phyloP scores from a whole-genome alignment of 257 asterid species.

The Agastache rugosa region DNA sequence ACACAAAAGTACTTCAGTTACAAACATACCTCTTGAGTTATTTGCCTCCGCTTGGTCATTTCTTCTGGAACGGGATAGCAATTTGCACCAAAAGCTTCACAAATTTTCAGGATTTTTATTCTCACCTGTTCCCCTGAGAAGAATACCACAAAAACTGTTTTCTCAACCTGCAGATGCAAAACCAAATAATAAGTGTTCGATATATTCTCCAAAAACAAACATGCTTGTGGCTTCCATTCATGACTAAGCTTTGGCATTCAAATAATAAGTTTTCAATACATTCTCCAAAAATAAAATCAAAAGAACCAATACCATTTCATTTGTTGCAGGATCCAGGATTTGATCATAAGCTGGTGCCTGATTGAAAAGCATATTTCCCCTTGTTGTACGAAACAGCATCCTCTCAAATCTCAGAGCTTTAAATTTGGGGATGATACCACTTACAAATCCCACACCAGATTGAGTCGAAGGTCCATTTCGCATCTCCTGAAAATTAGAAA shows the following conservation, averaged over 20 bases:
- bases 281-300: slow-evolving; percentile 31
- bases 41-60: slow-evolving; percentile 75
- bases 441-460: slow-evolving; percentile 90
- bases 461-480: slow-evolving; percentile 77
- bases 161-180: slow-evolving; percentile 84
- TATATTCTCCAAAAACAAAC: slow-evolving; percentile 29
- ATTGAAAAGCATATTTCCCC: slow-evolving; percentile 97
- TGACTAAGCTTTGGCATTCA: slow-evolving; percentile 21
- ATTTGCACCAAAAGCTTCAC: slow-evolving; percentile 97
- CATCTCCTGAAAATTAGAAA: slow-evolving; percentile 72
- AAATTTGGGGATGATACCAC: slow-evolving; percentile 89
- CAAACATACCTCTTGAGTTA: slow-evolving; percentile 81
- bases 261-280: slow-evolving; percentile 7
- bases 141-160: slow-evolving; percentile 89
- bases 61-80: slow-evolving; percentile 99
- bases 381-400: slow-evolving; percentile 96
- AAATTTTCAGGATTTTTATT: slow-evolving; percentile 84
- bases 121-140: slow-evolving; percentile 99
- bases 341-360: slow-evolving; percentile 80
- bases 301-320: slow-evolving; percentile 72
- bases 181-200: slow-evolving; percentile 12
- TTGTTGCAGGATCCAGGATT: slow-evolving; percentile 81
- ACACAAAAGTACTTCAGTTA: slow-evolving; percentile 33
- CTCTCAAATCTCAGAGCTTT: slow-evolving; percentile 85
- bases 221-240: slow-evolving; percentile 7